Base-by-base conservation (phyloP, 2,329 filamentous ascomycete genomes). In the Penicillium occitanis region DNA sequence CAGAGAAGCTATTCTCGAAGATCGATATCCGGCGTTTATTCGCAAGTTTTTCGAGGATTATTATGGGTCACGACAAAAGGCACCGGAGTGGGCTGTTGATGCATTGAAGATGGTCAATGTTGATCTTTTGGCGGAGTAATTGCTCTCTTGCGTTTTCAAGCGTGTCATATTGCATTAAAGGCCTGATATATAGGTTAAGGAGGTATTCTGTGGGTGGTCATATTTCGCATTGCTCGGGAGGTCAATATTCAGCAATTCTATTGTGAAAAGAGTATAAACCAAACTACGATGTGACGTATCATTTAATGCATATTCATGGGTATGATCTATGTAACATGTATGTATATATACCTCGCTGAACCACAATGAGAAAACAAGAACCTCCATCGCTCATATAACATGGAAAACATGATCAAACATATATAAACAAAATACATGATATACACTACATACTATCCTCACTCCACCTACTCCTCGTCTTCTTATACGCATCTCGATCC, bases 41-140 rank as follows among this genome's bases (percentile, higher is more conserved):
- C 88, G 82, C 70, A 79, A 85, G 40, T 98, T 97, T 80, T 99
- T 99, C 79, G 82, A 77, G 1, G 85, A 87, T 66, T 80, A 93
- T 67, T 93, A 97, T 76, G 75, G 85, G 63, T 84, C 89, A 71
- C 86, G 86, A 78, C 78, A 81, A 13, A 86, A 85, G 64, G 93
- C 92, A 74, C 95, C 96, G 0, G 78, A 81, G 0, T 99, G 95
- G 95, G 93, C 92, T 1, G 88, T 97, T 2, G 87, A 87, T 61
- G 92, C 95, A 6, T 79, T 99, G 68, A 84, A 80, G 67, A 85
- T 84, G 0, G 94, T 98, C n/a, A 91, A 90, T 0, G 87, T 99
- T 65, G 89, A 96, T 79, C 76, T 93, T 71, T 78, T 89, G 72
- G 77, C 70, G 22, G 40, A 60, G 8, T 42, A n/a, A 35, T 10